These are phyloP conservation scores for Pelomyxa schiedti DNA, from an alignment of 78 protist species.

Conservation along the genomic window DNA sequence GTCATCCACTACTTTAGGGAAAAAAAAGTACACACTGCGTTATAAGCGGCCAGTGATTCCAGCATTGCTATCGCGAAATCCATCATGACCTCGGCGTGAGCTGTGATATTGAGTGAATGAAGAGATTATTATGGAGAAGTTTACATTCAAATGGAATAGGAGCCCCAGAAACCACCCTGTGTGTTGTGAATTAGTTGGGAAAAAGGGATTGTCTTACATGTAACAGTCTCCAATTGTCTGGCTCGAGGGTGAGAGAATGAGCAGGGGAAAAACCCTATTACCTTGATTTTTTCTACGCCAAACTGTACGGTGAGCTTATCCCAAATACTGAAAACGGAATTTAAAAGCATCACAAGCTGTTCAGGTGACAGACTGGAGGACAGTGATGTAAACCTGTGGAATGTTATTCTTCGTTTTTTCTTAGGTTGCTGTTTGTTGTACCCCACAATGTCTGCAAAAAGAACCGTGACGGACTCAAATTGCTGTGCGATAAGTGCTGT, in stretches of 20 bases:
- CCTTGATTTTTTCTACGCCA: conserved; percentile 67
- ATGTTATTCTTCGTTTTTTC: conserved; percentile 6
- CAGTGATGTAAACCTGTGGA: conserved; percentile 28
- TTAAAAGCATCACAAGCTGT: conserved; percentile 45
- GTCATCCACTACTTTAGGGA: too few species aligned
- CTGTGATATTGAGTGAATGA: background rate
- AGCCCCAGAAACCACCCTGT: too few species aligned
- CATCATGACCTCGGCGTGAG: background rate
- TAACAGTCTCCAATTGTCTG: too few species aligned
- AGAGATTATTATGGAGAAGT: background rate
- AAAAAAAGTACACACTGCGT: too few species aligned
- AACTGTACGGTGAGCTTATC: conserved; percentile 28
- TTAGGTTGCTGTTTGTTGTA: conserved; percentile 38
- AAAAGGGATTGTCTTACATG: too few species aligned
- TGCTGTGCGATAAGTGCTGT: conserved; percentile 13
- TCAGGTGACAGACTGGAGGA: conserved; percentile 32
- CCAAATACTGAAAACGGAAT: conserved; percentile 30
- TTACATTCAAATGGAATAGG: too few species aligned
- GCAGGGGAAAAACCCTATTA: conserved; percentile 73
- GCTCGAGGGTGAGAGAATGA: too few species aligned
- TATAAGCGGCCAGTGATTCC: background rate
- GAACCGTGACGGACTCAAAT: conserved; percentile 30
- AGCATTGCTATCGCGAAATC: background rate
- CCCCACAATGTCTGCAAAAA: conserved; percentile 67
- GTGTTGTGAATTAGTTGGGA: too few species aligned